Conservation (phyloP, 2,329 filamentous ascomycete species). For the Pseudogymnoascus sp. region DNA sequence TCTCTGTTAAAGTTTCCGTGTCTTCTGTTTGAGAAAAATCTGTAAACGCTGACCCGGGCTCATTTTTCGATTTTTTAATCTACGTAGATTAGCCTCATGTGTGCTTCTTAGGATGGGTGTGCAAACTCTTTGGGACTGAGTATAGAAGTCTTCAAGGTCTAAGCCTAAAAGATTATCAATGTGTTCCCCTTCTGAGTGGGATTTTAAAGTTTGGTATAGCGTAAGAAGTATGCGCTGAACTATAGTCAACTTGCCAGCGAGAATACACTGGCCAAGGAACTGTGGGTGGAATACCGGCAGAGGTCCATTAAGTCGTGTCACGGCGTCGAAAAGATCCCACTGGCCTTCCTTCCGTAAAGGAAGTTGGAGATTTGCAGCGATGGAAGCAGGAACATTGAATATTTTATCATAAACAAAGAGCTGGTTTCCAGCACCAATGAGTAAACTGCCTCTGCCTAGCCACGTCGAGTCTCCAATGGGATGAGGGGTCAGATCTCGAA, state of each 20-base stretch:
- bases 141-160: constrained; percentile 51
- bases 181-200: constrained; percentile 69
- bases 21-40: constrained; percentile 41
- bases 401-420: constrained; percentile 74
- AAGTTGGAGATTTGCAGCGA: constrained; percentile 16
- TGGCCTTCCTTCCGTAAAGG: constrained; percentile 15
- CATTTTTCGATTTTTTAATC: constrained; percentile 18
- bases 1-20: constrained; percentile 59
- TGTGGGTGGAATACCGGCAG: constrained; percentile 89
- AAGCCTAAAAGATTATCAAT: constrained; percentile 71
- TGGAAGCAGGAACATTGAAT: constrained; percentile 40
- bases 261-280: constrained; percentile 76
- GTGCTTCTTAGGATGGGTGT: neutral
- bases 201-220: constrained; percentile 70
- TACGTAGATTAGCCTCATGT: constrained; percentile 14
- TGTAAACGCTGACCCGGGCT: constrained; percentile 36
- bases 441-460: constrained; percentile 75
- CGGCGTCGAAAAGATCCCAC: constrained; percentile 67
- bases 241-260: constrained; percentile 64
- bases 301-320: constrained; percentile 76
- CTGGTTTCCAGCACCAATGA: constrained; percentile 86
- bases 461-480: constrained; percentile 90
- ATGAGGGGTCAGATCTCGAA: constrained; percentile 74
- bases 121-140: constrained; percentile 20
- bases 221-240: constrained; percentile 66